Base-by-base conservation (phyloP, 495 filamentous ascomycete species). In the Penicillium desertorum region DNA sequence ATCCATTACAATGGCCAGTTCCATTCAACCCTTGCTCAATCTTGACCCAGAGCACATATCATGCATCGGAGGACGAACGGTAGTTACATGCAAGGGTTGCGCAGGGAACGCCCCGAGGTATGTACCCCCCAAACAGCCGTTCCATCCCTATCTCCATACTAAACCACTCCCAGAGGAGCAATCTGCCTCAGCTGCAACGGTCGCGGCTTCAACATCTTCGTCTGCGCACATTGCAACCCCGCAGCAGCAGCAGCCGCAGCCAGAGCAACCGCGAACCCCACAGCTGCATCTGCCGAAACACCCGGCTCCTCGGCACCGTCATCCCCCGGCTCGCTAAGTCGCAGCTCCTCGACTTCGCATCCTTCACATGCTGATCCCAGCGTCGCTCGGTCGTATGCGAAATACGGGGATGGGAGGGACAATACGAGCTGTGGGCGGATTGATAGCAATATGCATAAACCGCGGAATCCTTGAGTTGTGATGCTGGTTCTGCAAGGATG, bases 71-170 rank as follows among this genome's bases (percentile, higher is more conserved):
- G 74, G 74, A 17, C 57, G 61, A 27, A 74, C 68, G n/a, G 71
- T 71, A 22, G 11, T 70, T 17, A 77, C 74, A 39, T 77, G 74
- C 61, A 66, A 65, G 9, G 55, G 56, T 49, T 77, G 74, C 22
- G 74, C 74, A 20, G 74, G 74, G 0, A 74, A 77, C 59, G 71
- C 72, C 45, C 74, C 72, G 19, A 71, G 74, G 74, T 75, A 64
- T n/a, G 51, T 45, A 46, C 32, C 6, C 0, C 11, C 32, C 4
- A 14, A 37, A 37, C 23, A 37, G 20, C 19, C 30, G 23, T 32
- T 45, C 8, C n/a, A 22, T 5, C 22, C 2, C n/a, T 6, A 41
- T 41, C 32, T 36, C 27, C 22, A 43, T 47, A 7, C 34, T 62
- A 34, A 63, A 10, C 10, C 20, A 45, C 14, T 37, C 5, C 8